Percentiles rank a stretch among this genome's conserved stretches.
Conservation (phyloP, 139 green algal species). For the Helicosporidium sp. region DNA sequence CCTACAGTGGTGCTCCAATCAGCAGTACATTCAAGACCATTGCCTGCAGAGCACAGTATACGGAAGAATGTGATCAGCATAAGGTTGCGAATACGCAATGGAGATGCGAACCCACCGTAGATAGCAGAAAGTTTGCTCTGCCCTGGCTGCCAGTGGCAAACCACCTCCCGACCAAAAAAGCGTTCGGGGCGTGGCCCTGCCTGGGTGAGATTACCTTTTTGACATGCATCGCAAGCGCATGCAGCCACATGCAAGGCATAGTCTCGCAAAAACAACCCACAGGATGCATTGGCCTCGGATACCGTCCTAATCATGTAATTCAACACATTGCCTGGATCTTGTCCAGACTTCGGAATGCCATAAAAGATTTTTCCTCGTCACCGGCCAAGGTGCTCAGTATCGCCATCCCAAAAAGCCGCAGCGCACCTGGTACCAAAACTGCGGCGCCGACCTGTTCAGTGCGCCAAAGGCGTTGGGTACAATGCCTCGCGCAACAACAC, state of each 20-base stretch:
- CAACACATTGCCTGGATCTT: conserved; percentile 4
- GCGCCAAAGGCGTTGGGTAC: background rate
- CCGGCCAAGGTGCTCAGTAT: too few species aligned
- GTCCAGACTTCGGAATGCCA: background rate
- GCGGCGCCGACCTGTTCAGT: background rate
- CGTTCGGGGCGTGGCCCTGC: background rate
- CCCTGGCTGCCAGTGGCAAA: background rate
- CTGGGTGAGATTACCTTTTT: too few species aligned
- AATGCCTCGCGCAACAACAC: background rate
- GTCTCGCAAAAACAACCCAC: too few species aligned
- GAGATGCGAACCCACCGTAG: background rate
- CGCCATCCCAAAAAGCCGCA: conserved; percentile 1
- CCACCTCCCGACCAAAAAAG: background rate
- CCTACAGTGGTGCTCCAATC: too few species aligned
- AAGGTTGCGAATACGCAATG: background rate
- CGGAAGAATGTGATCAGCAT: background rate
- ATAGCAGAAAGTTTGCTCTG: background rate
- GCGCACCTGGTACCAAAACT: too few species aligned
- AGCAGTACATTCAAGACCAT: too few species aligned
- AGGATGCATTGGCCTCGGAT: conserved; percentile 11
- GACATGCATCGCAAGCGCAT: background rate
- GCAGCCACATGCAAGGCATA: too few species aligned
- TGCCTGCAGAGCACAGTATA: too few species aligned
- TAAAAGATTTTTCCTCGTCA: conserved; percentile 4
- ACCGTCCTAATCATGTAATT: conserved; percentile 17